phyloP scores from a whole-genome alignment of 148 eudicot species.

The Spergularia bocconei region DNA sequence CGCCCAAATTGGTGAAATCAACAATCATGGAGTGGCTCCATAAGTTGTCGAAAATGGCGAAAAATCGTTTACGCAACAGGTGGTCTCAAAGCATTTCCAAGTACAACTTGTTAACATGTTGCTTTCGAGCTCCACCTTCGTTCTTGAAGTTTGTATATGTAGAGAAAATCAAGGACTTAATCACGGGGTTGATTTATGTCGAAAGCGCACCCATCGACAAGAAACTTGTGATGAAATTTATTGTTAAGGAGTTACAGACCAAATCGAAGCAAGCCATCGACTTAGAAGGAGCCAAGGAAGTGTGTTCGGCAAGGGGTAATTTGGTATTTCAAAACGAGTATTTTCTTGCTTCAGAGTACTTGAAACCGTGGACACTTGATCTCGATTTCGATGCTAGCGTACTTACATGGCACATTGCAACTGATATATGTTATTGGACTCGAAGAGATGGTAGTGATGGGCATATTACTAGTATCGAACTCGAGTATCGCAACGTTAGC shows the following conservation, averaged over 20 bases:
- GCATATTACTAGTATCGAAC: too few species aligned
- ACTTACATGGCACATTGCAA: conserved; percentile 25
- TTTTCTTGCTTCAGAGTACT: conserved; percentile 3
- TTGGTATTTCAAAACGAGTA: neutral
- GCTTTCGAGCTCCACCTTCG: conserved; percentile 4
- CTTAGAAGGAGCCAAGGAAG: neutral
- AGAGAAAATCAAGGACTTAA: neutral
- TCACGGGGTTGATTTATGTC: neutral
- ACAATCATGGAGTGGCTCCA: neutral
- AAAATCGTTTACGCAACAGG: neutral
- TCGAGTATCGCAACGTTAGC: neutral
- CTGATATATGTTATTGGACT: conserved; percentile 31
- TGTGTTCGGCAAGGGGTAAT: conserved; percentile 11
- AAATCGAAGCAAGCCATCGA: neutral
- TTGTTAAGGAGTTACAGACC: conserved; percentile 17
- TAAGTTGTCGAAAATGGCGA: neutral
- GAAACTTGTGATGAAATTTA: neutral
- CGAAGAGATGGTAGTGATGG: neutral
- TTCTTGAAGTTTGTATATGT: neutral
- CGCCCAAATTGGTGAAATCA: neutral
- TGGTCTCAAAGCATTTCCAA: conserved; percentile 18
- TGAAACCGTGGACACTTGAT: conserved; percentile 15
- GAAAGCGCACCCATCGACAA: neutral
- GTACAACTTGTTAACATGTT: conserved; percentile 22
- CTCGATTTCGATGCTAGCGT: conserved; percentile 25